Evolutionary conservation across 2,329 filamentous ascomycete genomes (phyloP).

Genomic region (Epichloe coenophiala): DNA sequence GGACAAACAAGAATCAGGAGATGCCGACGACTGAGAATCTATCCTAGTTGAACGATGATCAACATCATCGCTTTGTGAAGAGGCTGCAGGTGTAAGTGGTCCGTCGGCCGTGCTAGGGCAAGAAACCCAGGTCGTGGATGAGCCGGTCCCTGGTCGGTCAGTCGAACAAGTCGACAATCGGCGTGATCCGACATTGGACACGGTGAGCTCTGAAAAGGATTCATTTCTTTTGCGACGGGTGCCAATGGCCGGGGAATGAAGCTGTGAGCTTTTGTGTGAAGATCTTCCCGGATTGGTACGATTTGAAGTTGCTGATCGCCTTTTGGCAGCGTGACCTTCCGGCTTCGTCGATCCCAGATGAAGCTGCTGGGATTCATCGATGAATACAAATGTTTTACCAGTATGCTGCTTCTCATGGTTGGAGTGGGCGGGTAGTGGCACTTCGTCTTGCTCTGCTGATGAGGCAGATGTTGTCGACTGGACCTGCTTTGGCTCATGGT

Average conservation of each 20-base stretch:
- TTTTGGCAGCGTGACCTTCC: not conserved
- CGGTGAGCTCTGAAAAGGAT: not conserved
- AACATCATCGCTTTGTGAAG: conserved; percentile 4
- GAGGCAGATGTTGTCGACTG: not conserved
- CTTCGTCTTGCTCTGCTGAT: not conserved
- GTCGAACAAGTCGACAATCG: not conserved
- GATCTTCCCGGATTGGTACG: not conserved
- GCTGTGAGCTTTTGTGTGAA: not conserved
- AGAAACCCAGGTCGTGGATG: not conserved
- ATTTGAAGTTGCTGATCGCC: not conserved
- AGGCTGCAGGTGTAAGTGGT: conserved; percentile 3
- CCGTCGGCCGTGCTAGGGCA: not conserved
- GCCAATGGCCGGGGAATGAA: not conserved
- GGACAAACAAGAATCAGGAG: conserved; percentile 4
- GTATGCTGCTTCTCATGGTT: not conserved
- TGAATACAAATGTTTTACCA: not conserved
- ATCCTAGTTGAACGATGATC: not conserved
- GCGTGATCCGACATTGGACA: not conserved
- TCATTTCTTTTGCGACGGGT: not conserved
- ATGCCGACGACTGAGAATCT: not conserved
- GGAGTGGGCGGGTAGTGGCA: not conserved
- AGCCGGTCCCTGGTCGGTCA: not conserved
- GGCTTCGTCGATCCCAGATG: not conserved
- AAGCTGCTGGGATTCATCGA: conserved; percentile 4
- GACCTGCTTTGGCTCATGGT: not conserved